Percentiles rank a stretch among this genome's conserved stretches.
Conservation (phyloP, 306 rosid species). For the Dryas octopetala region DNA sequence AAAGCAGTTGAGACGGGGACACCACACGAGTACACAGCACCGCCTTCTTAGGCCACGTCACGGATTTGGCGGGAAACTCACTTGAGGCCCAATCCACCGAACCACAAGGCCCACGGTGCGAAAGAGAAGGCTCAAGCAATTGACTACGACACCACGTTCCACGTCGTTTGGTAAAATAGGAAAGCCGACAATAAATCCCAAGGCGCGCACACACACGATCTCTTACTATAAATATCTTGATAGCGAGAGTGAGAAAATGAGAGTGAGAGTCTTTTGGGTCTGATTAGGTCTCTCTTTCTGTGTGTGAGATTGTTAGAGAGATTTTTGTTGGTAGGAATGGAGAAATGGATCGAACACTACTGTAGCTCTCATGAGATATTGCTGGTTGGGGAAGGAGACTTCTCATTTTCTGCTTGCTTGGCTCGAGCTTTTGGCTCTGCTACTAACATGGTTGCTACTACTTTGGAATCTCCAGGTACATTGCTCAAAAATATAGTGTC, state of each 20-base stretch:
- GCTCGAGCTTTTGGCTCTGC: conserved; percentile 30
- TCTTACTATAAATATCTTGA: too few species aligned
- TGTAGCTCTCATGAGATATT: conserved; percentile 22
- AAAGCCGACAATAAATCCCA: too few species aligned
- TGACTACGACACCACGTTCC: too few species aligned
- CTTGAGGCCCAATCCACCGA: too few species aligned
- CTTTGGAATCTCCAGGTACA: conserved; percentile 27
- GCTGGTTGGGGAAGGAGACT: conserved; percentile 38
- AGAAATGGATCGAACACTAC: conserved; percentile 25
- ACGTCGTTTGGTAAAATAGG: too few species aligned
- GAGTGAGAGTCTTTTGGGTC: too few species aligned
- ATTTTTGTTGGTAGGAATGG: neutral
- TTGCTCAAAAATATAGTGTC: neutral
- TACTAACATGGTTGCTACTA: conserved; percentile 29
- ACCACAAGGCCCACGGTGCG: too few species aligned
- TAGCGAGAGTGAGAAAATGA: too few species aligned
- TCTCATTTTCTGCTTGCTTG: conserved; percentile 37
- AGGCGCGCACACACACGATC: too few species aligned
- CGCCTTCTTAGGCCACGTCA: neutral
- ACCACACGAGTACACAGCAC: neutral
- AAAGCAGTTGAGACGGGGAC: neutral
- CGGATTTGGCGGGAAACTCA: conserved; percentile 14
- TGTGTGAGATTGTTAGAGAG: too few species aligned
- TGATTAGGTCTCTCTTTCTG: too few species aligned
- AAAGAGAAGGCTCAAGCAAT: neutral